A percentile compares a stretch with the other conserved stretches of the same genome.
These are phyloP conservation scores for Chaetomium tenue DNA, from an alignment of 495 filamentous ascomycete genomes.

Conservation along the genomic window DNA sequence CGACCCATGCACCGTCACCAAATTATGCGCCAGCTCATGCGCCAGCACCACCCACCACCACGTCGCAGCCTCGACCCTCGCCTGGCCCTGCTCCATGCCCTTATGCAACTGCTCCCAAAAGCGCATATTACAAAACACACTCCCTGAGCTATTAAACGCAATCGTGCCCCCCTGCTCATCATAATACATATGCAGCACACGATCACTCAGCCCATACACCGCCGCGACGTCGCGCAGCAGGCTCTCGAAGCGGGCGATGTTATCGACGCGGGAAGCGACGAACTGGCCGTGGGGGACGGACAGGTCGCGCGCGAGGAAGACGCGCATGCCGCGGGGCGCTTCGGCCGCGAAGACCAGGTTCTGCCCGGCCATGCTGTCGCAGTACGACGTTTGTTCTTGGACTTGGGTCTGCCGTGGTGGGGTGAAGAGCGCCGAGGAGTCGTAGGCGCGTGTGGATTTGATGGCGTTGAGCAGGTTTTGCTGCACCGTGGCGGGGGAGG, in stretches of 20 bases:
- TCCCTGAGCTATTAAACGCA: conserved; percentile 79
- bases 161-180: conserved; percentile 77
- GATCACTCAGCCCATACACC: conserved; percentile 63
- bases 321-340: conserved; percentile 65
- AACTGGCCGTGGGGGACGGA: conserved; percentile 46
- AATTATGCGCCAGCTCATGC: conserved; percentile 92
- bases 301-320: conserved; percentile 64
- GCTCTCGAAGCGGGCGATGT: conserved; percentile 67
- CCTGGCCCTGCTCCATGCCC: conserved; percentile 27
- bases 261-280: conserved; percentile 57
- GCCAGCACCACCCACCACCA: conserved; percentile 82
- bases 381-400: conserved; percentile 84
- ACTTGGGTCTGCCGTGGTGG: conserved; percentile 69
- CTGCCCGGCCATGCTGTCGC: conserved; percentile 75
- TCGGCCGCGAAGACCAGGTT: conserved; percentile 75
- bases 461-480: conserved; percentile 78
- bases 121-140: conserved; percentile 88
- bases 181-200: conserved; percentile 79
- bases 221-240: conserved; percentile 66
- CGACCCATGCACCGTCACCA: conserved; percentile 74
- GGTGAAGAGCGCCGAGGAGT: conserved; percentile 66
- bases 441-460: conserved; percentile 74
- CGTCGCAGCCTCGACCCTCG: conserved; percentile 62
- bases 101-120: conserved; percentile 79
- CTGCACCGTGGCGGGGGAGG: conserved; percentile 55